Percentiles rank a stretch among this genome's conserved stretches.
Conservation (phyloP, 1,284 basidiomycete genomes). For the Trametes hirsuta region DNA sequence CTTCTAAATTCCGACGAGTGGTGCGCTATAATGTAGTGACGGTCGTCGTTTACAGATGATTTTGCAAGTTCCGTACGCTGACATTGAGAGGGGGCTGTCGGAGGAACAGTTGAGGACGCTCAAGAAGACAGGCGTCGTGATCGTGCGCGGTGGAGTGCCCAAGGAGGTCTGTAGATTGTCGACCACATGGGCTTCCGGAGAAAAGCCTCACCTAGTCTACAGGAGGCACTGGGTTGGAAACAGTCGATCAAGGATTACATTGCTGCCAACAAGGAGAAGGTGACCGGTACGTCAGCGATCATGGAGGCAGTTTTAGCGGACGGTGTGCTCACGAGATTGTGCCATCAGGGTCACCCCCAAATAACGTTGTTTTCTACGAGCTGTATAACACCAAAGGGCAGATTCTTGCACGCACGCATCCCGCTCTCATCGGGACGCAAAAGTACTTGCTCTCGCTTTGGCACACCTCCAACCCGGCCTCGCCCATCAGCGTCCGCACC, state of each 20-base stretch:
- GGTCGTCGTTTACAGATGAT: slow-evolving; percentile 48
- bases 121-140: slow-evolving; percentile 59
- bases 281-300: slow-evolving; percentile 44
- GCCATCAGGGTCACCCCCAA: slow-evolving; percentile 60
- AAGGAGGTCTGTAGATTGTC: slow-evolving; percentile 41
- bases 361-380: slow-evolving; percentile 75
- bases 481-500: slow-evolving; percentile 51
- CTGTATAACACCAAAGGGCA: slow-evolving; percentile 71
- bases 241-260: slow-evolving; percentile 59
- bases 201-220: background rate
- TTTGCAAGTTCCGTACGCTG: slow-evolving; percentile 53
- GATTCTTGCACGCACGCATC: slow-evolving; percentile 58
- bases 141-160: slow-evolving; percentile 64
- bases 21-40: background rate
- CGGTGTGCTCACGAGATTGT: background rate
- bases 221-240: slow-evolving; percentile 71
- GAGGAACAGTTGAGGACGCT: slow-evolving; percentile 47
- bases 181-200: background rate
- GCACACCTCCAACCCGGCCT: slow-evolving; percentile 47
- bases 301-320: background rate
- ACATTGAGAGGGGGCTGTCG: slow-evolving; percentile 48
- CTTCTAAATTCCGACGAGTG: background rate
- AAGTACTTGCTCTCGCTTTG: slow-evolving; percentile 63
- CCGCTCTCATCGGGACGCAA: slow-evolving; percentile 53
- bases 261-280: slow-evolving; percentile 48